These are phyloP conservation scores for Scortechinia acanthostroma DNA, from an alignment of 2,329 filamentous ascomycete genomes.

Conservation along the genomic window DNA sequence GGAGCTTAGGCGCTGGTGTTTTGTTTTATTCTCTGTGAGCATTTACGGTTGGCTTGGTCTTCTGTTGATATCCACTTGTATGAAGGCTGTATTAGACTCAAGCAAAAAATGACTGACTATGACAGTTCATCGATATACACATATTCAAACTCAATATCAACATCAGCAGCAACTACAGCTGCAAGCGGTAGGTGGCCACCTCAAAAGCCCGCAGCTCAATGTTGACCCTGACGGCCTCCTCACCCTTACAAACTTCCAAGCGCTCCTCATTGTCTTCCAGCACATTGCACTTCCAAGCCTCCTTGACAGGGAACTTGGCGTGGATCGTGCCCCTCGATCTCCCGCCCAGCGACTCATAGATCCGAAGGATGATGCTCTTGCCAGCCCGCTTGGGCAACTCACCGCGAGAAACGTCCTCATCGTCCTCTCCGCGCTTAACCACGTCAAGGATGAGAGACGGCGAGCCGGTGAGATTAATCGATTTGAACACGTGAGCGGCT, in stretches of 20 bases:
- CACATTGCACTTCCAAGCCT: constrained; percentile 76
- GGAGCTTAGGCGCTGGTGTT: neutral
- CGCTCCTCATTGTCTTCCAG: constrained; percentile 80
- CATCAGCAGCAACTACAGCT: constrained; percentile 26
- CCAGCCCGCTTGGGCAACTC: constrained; percentile 62
- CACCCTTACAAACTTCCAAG: constrained; percentile 32
- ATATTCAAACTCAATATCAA: neutral
- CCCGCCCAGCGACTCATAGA: constrained; percentile 86
- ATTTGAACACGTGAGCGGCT: constrained; percentile 15
- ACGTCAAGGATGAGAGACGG: constrained; percentile 74
- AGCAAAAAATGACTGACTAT: neutral
- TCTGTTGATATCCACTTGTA: too few species aligned
- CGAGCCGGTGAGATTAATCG: constrained; percentile 59
- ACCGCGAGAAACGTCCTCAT: constrained; percentile 62
- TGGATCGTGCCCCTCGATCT: constrained; percentile 65
- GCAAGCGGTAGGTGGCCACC: constrained; percentile 72
- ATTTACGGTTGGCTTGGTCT: too few species aligned
- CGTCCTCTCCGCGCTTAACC: constrained; percentile 87
- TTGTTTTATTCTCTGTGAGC: neutral
- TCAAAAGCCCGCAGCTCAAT: constrained; percentile 75
- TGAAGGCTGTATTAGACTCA: too few species aligned
- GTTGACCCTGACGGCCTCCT: constrained; percentile 37
- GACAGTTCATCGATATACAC: neutral
- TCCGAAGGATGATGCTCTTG: constrained; percentile 72
- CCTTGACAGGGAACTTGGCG: constrained; percentile 65